Evolutionary conservation across 2,329 filamentous ascomycete species (phyloP).

Genomic region (Diplocarpon rosae): DNA sequence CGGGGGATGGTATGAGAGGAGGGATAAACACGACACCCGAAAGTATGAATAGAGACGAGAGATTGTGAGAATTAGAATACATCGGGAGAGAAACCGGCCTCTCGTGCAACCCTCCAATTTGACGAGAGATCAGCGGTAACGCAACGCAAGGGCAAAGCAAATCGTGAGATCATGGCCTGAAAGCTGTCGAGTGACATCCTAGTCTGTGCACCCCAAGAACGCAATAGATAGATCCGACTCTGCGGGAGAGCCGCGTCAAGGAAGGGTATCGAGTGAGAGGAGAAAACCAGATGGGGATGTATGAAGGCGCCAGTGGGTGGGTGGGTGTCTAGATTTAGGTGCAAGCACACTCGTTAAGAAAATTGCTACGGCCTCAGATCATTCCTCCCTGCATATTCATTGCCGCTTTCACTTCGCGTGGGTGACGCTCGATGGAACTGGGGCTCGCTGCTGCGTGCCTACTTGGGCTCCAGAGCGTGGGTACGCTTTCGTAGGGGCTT

Average conservation of each 20-base stretch:
- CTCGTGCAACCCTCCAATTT: not conserved
- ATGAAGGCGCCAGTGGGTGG: conserved; percentile 7
- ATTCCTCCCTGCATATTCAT: conserved; percentile 27
- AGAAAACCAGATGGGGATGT: not conserved
- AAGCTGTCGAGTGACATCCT: conserved; percentile 4
- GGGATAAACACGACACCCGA: conserved; percentile 6
- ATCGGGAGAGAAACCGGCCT: conserved; percentile 8
- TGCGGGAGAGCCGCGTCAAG: conserved; percentile 1
- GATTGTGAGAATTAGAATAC: conserved; percentile 25
- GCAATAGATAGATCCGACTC: conserved; percentile 5
- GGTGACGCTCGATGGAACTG: conserved; percentile 22
- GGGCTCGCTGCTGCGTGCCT: conserved; percentile 7
- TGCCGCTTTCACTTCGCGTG: conserved; percentile 24
- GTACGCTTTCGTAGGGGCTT: conserved; percentile 27
- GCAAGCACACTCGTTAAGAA: conserved; percentile 4
- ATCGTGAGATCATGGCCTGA: conserved; percentile 12
- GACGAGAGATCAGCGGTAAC: too few species aligned
- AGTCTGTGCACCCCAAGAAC: conserved; percentile 10
- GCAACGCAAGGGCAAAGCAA: not conserved
- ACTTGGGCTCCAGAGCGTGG: conserved; percentile 13
- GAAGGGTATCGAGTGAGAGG: conserved; percentile 19
- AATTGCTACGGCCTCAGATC: conserved; percentile 17
- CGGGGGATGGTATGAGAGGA: conserved; percentile 1
- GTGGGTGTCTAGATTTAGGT: conserved; percentile 1
- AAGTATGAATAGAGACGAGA: conserved; percentile 12